A percentile compares a stretch with the other conserved stretches of the same genome.
Conservation (phyloP, 2,329 filamentous ascomycete genomes). For the Diplodia corticola region DNA sequence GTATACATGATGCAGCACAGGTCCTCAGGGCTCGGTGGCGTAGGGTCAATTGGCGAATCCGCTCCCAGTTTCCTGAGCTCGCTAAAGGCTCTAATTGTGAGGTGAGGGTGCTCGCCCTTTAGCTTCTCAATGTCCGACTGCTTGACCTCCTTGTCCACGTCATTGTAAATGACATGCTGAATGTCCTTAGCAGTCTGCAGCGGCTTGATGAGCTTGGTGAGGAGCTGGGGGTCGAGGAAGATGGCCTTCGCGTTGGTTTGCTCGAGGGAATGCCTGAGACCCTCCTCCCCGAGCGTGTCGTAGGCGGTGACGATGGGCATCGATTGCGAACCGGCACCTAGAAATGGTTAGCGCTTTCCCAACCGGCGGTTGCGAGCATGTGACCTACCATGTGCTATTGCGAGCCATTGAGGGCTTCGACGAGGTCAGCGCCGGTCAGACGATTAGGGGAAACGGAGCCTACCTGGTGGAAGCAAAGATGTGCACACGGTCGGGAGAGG, state of each 20-base stretch:
- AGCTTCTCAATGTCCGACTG: constrained; percentile 56
- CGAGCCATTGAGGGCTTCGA: constrained; percentile 75
- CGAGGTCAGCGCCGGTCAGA: constrained; percentile 14
- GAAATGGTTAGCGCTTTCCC: neutral
- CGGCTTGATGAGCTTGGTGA: constrained; percentile 54
- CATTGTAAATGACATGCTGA: constrained; percentile 61
- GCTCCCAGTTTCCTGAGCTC: constrained; percentile 58
- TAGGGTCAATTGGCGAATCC: constrained; percentile 68
- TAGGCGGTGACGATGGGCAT: constrained; percentile 93
- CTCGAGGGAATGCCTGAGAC: constrained; percentile 80
- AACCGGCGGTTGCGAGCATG: neutral
- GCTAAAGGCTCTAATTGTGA: constrained; percentile 57
- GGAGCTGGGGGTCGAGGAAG: constrained; percentile 80
- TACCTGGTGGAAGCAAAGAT: constrained; percentile 77
- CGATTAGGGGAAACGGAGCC: constrained; percentile 28
- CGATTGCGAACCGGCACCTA: constrained; percentile 73
- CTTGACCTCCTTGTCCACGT: constrained; percentile 50
- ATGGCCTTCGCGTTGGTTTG: constrained; percentile 81
- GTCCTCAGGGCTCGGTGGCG: constrained; percentile 72
- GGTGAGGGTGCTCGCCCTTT: constrained; percentile 53
- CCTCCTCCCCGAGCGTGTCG: constrained; percentile 83
- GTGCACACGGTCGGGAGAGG: constrained; percentile 68
- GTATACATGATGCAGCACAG: constrained; percentile 82
- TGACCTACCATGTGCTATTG: constrained; percentile 67
- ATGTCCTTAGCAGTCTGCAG: constrained; percentile 58